A percentile compares a stretch with the other conserved stretches of the same genome.
These are phyloP conservation scores for Penicillium crustosum DNA, from an alignment of 2,329 filamentous ascomycete genomes.

Conservation along the genomic window DNA sequence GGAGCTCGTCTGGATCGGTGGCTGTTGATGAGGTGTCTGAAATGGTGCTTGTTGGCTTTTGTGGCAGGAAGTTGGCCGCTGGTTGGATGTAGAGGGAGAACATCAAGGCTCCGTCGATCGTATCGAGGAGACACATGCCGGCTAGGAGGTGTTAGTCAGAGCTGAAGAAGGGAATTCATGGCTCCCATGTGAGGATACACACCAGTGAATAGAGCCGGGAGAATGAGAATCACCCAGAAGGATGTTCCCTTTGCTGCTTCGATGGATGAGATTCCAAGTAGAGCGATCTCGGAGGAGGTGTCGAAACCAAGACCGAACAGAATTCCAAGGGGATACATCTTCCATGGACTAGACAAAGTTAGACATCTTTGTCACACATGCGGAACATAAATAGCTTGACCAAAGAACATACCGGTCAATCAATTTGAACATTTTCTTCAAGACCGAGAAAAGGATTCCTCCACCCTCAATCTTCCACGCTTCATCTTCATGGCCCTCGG, in stretches of 20 bases:
- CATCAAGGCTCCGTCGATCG: conserved; percentile 90
- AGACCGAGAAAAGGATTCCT: conserved; percentile 69
- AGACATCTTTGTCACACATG: neutral
- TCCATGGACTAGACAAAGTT: conserved; percentile 65
- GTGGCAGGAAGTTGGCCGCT: conserved; percentile 41
- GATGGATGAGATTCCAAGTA: conserved; percentile 85
- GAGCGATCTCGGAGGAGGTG: conserved; percentile 88
- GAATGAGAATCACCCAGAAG: conserved; percentile 92
- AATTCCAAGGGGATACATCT: conserved; percentile 90
- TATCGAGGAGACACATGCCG: conserved; percentile 94
- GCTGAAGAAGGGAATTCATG: neutral
- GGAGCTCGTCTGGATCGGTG: conserved; percentile 19
- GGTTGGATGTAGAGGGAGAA: conserved; percentile 79
- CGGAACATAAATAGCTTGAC: neutral
- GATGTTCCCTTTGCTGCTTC: conserved; percentile 82
- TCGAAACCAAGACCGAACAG: conserved; percentile 93
- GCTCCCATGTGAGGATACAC: conserved; percentile 25
- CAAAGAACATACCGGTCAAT: conserved; percentile 51
- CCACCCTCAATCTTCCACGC: conserved; percentile 71
- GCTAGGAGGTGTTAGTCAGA: conserved; percentile 47
- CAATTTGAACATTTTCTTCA: conserved; percentile 74
- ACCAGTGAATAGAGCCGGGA: conserved; percentile 86
- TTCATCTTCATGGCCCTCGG: conserved; percentile 48
- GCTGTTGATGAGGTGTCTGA: conserved; percentile 19
- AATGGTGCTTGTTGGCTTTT: conserved; percentile 23